These are phyloP conservation scores for Babesia caballi DNA, from an alignment of 169 alveolate species.

Conservation along the genomic window DNA sequence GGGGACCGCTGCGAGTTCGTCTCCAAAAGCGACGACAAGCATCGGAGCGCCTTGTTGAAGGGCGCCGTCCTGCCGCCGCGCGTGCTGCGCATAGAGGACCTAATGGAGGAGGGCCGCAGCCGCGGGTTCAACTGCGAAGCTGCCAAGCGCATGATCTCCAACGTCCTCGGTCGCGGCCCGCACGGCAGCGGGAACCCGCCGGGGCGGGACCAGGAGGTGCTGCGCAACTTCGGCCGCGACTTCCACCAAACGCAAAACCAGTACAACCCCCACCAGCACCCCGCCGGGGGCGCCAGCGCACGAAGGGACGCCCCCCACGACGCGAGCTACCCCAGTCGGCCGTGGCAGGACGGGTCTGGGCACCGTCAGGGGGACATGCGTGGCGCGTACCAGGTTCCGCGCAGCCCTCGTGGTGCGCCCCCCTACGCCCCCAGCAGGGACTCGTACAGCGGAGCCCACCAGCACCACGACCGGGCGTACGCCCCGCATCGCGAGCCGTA, in stretches of 20 bases:
- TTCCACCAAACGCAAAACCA: slow-evolving; percentile 50
- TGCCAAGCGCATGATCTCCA: slow-evolving; percentile 61
- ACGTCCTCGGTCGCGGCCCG: slow-evolving; percentile 11
- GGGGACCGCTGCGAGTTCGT: slow-evolving; percentile 13
- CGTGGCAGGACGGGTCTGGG: background rate
- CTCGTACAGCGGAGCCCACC: background rate
- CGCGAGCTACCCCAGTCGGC: too few species aligned
- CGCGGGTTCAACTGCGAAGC: slow-evolving; percentile 63
- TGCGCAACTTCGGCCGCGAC: slow-evolving; percentile 36
- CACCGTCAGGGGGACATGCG: background rate
- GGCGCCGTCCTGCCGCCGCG: slow-evolving; percentile 45
- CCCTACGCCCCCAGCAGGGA: background rate
- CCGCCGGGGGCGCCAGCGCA: background rate
- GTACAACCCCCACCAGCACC: slow-evolving; percentile 20
- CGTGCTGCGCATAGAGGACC: slow-evolving; percentile 41
- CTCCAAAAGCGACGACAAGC: slow-evolving; percentile 17
- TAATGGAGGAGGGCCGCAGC: slow-evolving; percentile 64
- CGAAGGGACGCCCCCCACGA: background rate
- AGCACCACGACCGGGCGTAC: background rate
- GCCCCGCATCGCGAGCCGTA: background rate
- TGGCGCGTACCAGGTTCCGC: background rate
- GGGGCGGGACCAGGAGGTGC: background rate
- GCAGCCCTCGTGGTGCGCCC: background rate
- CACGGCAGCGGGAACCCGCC: background rate
- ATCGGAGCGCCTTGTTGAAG: slow-evolving; percentile 28